Evolutionary conservation across 805 yeast genomes (phyloP), one percentile per base, ranked within the genome.

Genomic region (Lipomyces starkeyi): DNA sequence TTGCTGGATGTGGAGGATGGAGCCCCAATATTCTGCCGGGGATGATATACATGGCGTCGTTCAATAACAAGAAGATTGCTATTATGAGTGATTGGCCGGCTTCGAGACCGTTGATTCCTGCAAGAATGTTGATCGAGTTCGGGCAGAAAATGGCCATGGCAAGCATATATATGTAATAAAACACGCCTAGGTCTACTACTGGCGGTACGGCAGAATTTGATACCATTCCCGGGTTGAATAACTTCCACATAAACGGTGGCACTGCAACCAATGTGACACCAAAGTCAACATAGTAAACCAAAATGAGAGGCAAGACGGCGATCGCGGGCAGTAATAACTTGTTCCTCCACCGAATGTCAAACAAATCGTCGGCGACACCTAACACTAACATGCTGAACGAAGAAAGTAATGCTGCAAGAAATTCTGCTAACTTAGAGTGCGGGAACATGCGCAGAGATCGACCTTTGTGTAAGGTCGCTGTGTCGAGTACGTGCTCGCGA

Each of bases 341-440:
- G 81, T 95, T 97, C 76, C 99, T 84, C 99, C 99, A 95, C 73
- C 97, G 85, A 71, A 95, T 87, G 78, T 95, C 99, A 76, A 95
- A 95, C 74, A 95, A 83, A 80, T 95, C 99, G 78, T 95, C 99
- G 59, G 96, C 90, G 37, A 95, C 83, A 0, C 99, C 99, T 57
- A 95, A 81, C 56, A 95, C 80, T 17, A 93, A 84, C 77, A 95
- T 93, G 72, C 92, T 86, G 79, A 92, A 92, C 59, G 95, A 79
- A 69, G 97, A 91, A 68, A 95, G 80, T 9, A 94, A 82, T 3
- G 96, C 96, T 74, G 97, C 88, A 71, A 95, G 83, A 78, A 89
- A 95, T 72, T 92, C 96, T 0, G 97, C 89, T 63, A 95, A 82
- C 78, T 89, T 91, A 37, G 75, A 73, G 74, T 91, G 95, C 2